Evolutionary conservation across 345 rosid genomes (phyloP), one percentile per base, ranked within the genome.

Genomic region (Eucalyptus guilfoylei): DNA sequence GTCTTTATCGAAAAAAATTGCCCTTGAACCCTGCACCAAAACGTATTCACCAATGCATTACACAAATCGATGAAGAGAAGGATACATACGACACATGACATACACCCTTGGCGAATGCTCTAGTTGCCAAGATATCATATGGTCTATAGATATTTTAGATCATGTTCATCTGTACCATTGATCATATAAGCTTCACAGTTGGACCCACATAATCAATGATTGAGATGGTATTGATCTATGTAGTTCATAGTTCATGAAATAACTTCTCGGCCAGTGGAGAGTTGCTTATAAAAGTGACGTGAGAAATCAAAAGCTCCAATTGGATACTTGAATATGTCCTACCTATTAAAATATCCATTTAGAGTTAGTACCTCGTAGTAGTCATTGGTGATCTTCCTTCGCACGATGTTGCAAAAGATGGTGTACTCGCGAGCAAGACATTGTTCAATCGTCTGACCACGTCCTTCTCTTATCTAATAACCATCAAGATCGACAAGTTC

Each of bases 11-110:
- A 86, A 76, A 45, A 89, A 83, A 85, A 72, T 91, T 9, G 91
- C 92, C 54, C 90, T 91, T 72, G 87, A 19, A 40, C 92, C 92
- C 92, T 91, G 86, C 49, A 60, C 15, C 11, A 26, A 86, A 86
- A 30, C 50, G 11, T 3, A 11, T 48, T 86, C 28, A 30, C 88
- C 44, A 52, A n/a, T 16, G 44, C 44, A 86, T 48, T 48, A 42
- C 42, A 14, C 17, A 87, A 30, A 49, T 26, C 62, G 76, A 24
- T 4, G n/a, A 60, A 87, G 76, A 87, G 9, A 37, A 13, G 26
- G 24, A 34, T 17, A 9, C 23, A 69, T 9, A 37, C 40, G 26
- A 72, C 45, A 37, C 23, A 19, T 6, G 45, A 40, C 45, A 21
- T 28, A 72, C 81, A 37, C 24, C 14, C 81, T 69, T 9, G 11